These are phyloP conservation scores for Plasmodium malariae DNA, from an alignment of 169 alveolate genomes.

Conservation along the genomic window DNA sequence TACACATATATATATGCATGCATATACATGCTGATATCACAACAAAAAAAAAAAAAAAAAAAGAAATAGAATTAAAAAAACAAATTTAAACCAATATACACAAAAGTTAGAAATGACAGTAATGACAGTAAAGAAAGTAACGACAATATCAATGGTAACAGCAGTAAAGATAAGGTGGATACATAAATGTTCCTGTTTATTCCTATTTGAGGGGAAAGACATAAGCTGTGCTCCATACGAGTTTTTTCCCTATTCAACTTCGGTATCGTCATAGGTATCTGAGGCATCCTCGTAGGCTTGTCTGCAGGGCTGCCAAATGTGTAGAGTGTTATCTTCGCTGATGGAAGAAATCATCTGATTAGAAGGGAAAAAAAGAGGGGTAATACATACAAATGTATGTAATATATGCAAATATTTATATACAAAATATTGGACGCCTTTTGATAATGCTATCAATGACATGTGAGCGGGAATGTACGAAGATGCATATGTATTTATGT, in stretches of 20 bases:
- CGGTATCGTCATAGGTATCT: constrained; percentile 66
- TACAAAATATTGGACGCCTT: not conserved
- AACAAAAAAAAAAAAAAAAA: constrained; percentile 9
- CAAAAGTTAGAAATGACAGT: no score
- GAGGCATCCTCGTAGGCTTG: constrained; percentile 73
- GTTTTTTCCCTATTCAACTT: constrained; percentile 28
- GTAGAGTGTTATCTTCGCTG: constrained; percentile 86
- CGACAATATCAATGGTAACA: no score
- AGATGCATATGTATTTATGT: no score
- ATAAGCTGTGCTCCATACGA: no score
- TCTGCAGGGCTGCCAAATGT: constrained; percentile 89
- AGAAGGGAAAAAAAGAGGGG: not conserved
- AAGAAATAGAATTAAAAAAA: not conserved
- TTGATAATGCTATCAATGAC: no score
- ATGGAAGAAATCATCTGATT: constrained; percentile 84
- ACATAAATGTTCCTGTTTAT: no score
- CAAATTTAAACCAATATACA: no score
- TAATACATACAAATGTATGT: not conserved
- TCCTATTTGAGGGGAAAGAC: not conserved
- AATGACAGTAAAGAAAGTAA: no score
- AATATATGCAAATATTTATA: not conserved
- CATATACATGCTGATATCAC: not conserved
- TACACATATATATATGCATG: no score
- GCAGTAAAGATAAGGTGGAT: no score
- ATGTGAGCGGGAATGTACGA: no score